A percentile compares a stretch with the other conserved stretches of the same genome.
Evolutionary conservation across 2,329 filamentous ascomycete species (phyloP).

Genomic region (Lojkania enalia): DNA sequence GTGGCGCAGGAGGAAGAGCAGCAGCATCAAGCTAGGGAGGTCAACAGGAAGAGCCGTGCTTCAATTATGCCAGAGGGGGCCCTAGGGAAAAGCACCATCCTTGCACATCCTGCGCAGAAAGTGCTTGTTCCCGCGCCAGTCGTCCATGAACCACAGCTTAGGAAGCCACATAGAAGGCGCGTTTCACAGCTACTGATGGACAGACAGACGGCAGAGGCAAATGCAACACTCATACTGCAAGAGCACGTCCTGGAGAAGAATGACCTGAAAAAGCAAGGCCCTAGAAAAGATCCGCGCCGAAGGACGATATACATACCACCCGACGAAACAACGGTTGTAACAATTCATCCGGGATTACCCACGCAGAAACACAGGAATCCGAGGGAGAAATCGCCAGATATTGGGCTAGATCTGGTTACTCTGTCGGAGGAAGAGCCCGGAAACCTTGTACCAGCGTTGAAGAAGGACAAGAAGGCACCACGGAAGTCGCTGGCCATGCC

Average conservation of each 20-base stretch:
- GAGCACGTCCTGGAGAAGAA: constrained; percentile 35
- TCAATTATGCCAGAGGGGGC: constrained; percentile 28
- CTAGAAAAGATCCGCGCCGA: constrained; percentile 48
- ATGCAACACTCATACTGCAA: constrained; percentile 36
- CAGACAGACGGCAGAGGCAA: constrained; percentile 24
- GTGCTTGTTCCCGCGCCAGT: constrained; percentile 29
- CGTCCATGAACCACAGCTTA: constrained; percentile 24
- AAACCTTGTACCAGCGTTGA: constrained; percentile 32
- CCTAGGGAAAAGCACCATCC: constrained; percentile 32
- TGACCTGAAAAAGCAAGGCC: constrained; percentile 35
- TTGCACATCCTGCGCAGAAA: constrained; percentile 44
- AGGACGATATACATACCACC: constrained; percentile 56
- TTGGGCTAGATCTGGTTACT: constrained; percentile 44
- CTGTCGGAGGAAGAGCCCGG: constrained; percentile 45
- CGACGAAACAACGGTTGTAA: constrained; percentile 56
- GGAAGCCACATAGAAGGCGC: constrained; percentile 38
- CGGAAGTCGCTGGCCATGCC: constrained; percentile 51
- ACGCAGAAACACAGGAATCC: constrained; percentile 28
- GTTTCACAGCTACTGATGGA: constrained; percentile 40
- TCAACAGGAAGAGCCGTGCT: constrained; percentile 31
- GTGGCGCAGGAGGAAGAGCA: constrained; percentile 40
- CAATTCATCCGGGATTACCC: constrained; percentile 54
- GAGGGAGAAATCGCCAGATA: constrained; percentile 40
- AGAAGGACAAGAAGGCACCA: constrained; percentile 38
- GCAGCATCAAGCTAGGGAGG: constrained; percentile 26